A percentile compares a stretch with the other conserved stretches of the same genome.
Evolutionary conservation across 2,329 filamentous ascomycete species (phyloP).

Genomic region (Aspergillus ochraceoroseus): DNA sequence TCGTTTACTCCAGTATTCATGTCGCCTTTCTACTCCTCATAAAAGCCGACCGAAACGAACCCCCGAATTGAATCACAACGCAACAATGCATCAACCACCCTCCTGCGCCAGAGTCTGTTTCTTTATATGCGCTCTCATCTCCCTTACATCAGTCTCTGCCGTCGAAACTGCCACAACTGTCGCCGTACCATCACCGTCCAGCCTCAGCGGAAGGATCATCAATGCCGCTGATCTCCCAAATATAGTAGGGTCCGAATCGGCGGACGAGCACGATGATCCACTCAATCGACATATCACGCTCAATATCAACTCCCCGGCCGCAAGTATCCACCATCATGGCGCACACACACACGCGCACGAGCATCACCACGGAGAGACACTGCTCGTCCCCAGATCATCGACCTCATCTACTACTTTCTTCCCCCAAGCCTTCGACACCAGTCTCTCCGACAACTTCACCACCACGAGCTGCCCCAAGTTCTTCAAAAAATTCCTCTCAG

Average conservation of each 20-base stretch:
- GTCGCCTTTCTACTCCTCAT: background rate
- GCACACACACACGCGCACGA: background rate
- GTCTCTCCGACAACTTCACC: conserved; percentile 59
- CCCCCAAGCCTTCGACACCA: conserved; percentile 64
- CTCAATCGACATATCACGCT: conserved; percentile 4
- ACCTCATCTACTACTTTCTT: conserved; percentile 31
- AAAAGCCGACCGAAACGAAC: conserved; percentile 11
- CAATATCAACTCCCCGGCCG: background rate
- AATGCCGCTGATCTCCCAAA: conserved; percentile 16
- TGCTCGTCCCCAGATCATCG: conserved; percentile 1
- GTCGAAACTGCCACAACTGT: conserved; percentile 1
- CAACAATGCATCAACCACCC: too few relatives aligned
- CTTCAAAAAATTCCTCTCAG: conserved; percentile 61
- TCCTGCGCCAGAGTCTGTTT: background rate
- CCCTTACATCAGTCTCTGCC: conserved; percentile 4
- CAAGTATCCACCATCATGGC: background rate
- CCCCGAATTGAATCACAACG: conserved; percentile 8
- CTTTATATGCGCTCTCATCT: conserved; percentile 1
- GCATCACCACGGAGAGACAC: background rate
- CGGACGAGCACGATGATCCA: conserved; percentile 7
- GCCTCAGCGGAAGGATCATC: conserved; percentile 11
- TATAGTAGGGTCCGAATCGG: conserved; percentile 7
- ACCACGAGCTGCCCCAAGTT: conserved; percentile 49
- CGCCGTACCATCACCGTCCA: conserved; percentile 1
- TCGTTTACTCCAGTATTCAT: conserved; percentile 5